Evolutionary conservation across 2,329 filamentous ascomycete genomes (phyloP), one percentile per base, ranked within the genome.

Genomic region (Cercospora sp.): DNA sequence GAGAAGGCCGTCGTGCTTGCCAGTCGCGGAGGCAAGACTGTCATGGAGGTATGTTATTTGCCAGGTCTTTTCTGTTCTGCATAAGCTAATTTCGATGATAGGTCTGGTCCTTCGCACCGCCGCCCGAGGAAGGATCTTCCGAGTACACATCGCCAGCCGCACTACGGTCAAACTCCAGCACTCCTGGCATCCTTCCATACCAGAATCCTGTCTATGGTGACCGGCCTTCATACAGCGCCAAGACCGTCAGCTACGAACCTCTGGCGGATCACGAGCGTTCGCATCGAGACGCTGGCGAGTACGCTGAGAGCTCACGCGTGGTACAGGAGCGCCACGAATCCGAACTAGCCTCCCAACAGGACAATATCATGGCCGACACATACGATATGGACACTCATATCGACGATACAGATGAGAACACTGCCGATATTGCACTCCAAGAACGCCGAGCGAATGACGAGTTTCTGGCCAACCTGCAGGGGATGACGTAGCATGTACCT

Each of bases 1-100:
- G 95, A 99, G 81, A 98, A 97, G 80, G 97, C 94, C 67, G 94
- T 99, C 32, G 94, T 97, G 34, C 91, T 99, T 85, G 95, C 95
- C 8, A 90, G 93, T 74, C 87, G 94, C 69, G 88, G 88, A 63
- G 90, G 89, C 66, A 89, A 94, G 70, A 98, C 96, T 0, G 91
- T 98, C 70, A 99, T 99, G 95, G 95, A 99, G 89, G 94, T 96
- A 45, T 9, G 65, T 61, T 53, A 32, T 10, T 40, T 13, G 10
- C 5, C 28, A 3, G 40, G 13, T 12, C 32, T 3, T 24, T 8
- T 5, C 43, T 12, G 12, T 57, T n/a, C 37, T n/a, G 63, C 53
- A 57, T 69, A 26, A 28, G 55, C 67, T 69, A 66, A 71, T 63
- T 30, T 26, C 12, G n/a, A 16, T 13, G 12, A 13, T 49, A 97